Evolutionary conservation across 176 grass and related monocot genomes (phyloP), one percentile per base, ranked within the genome.

Genomic region (Aegilops tauschii): DNA sequence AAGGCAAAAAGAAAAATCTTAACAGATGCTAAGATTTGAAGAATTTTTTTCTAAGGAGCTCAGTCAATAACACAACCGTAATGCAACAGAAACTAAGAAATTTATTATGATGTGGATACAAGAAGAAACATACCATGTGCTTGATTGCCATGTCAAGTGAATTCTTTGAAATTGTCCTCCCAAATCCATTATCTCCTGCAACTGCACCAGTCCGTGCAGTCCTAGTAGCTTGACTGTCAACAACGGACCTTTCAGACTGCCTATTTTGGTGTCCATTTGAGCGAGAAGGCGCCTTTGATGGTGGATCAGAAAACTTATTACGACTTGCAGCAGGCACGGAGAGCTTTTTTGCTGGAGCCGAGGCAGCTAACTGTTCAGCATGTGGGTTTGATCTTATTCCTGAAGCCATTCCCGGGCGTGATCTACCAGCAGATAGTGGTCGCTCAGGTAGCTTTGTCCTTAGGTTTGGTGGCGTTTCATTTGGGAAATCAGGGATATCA

Each of bases 71-170:
- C 50, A 59, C 6, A 65, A 49, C 23, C 39, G 37, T 49, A 78
- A 82, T 78, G 0, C 12, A 56, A 65, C 18, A 12, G 8, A 50
- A 89, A 50, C 64, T 40, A 91, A 34, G n/a, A 65, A 39, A 39
- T 28, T 83, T 54, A 20, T 37, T 40, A 9, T 76, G 47, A 87
- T 74, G 36, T 80, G 36, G 54, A 86, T 54, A 84, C 37, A 87
- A 64, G 37, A 73, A 59, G 45, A 36, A 69, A 58, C 80, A 79
- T 99, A 99, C 97, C 97, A 99, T 99, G 65, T 99, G 97, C 88
- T 84, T 93, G 79, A 99, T 92, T 47, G 97, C 97, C 97, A 99
- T 96, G 83, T 99, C 97, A 70, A 99, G 89, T 47, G 97, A 99
- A 61, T 90, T 99, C 92, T 94, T 99, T 36, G 97, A 99, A 61